Base-by-base conservation (phyloP, 345 rosid species). In the Capsella bursapastoris region DNA sequence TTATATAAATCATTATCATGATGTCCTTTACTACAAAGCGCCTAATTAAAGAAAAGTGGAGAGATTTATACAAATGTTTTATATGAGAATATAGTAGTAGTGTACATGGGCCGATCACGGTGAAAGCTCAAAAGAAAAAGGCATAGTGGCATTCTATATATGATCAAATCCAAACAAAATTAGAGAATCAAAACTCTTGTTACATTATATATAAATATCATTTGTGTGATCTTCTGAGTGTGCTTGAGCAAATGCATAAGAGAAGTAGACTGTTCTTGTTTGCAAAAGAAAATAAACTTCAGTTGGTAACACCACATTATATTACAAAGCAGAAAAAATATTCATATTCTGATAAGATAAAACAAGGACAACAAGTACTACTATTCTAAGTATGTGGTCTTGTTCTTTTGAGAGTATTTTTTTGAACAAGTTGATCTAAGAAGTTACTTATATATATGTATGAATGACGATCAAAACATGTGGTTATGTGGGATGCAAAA, bases 401-500 rank as follows among this genome's bases (percentile, higher is more conserved):
- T 52, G 34, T 58, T 66, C 25, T 48, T 28, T 66, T 29, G 67
- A 16, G 6, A 28, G 50, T 75, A 51, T 25, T 50, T 38, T 22
- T 22, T 51, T 60, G 32, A 41, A 22, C 68, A 59, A 75, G 63
- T 59, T 75, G 61, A 73, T 66, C 49, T 22, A 22, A 22, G 25
- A 22, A 22, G 10, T 3, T 73, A 47, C 28, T 55, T 47, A 22
- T 5, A 43, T 37, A 12, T 62, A 11, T 53, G 38, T 5, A 43
- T 37, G 15, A 51, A 11, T 53, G 38, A 53, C 55, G 28, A n/a
- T 25, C 16, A 22, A 68, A 44, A 16, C 56, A 75, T 68, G 67
- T 75, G 70, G 64, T 59, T 76, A 44, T 53, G 58, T 59, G 70
- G 45, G 53, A 69, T 76, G 22, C 65, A 37, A 68, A 44, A 51